These are phyloP conservation scores for Phialocephala sp. DNA, from an alignment of 2,329 filamentous ascomycete species.

Conservation along the genomic window DNA sequence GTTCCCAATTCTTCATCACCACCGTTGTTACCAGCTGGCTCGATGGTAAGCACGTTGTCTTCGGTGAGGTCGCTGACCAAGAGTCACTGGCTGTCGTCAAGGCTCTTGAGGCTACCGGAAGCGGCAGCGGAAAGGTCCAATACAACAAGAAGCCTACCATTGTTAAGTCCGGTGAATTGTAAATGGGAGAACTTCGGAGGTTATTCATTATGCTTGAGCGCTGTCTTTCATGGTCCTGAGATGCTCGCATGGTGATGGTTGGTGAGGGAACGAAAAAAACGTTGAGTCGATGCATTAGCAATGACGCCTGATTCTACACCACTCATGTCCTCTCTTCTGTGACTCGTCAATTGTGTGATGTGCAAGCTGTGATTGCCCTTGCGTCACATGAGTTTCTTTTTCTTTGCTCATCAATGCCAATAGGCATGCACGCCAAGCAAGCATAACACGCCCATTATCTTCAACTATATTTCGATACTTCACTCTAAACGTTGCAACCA, in stretches of 20 bases:
- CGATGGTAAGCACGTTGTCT: constrained; percentile 84
- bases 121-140: constrained; percentile 58
- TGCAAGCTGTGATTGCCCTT: neutral
- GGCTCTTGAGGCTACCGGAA: constrained; percentile 66
- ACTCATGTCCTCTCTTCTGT: constrained; percentile 12
- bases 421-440: neutral
- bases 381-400: neutral
- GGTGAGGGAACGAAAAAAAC: neutral
- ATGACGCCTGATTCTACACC: constrained; percentile 11
- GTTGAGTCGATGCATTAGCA: constrained; percentile 10
- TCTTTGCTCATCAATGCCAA: neutral
- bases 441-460: too few relatives aligned
- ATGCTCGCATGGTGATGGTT: constrained; percentile 14
- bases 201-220: constrained; percentile 24
- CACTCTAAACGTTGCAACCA: neutral
- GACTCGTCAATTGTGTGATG: constrained; percentile 5
- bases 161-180: constrained; percentile 56
- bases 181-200: constrained; percentile 39
- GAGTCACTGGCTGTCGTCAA: constrained; percentile 58
- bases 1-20: constrained; percentile 97
- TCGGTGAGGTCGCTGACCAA: constrained; percentile 69
- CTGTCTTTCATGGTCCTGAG: constrained; percentile 22
- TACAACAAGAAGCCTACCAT: constrained; percentile 65
- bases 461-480: neutral
- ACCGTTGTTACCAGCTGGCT: constrained; percentile 90